A percentile compares a stretch with the other conserved stretches of the same genome.
These are phyloP conservation scores for Ogataea populi-albae DNA, from an alignment of 805 yeast genomes.

Conservation along the genomic window DNA sequence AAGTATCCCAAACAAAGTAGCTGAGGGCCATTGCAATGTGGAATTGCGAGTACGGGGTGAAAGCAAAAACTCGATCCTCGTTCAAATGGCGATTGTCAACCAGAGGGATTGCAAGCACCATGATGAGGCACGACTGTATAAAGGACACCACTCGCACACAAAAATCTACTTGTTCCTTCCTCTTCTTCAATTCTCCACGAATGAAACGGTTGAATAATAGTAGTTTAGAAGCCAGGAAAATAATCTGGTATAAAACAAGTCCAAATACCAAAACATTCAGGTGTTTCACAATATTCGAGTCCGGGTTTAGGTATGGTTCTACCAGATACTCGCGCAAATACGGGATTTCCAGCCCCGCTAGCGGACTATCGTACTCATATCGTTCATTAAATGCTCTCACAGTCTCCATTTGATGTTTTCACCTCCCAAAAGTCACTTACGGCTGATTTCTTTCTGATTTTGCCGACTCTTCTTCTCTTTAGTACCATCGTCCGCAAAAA, in stretches of 20 bases:
- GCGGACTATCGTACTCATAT: slow-evolving; percentile 26
- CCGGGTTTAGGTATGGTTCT: slow-evolving; percentile 6
- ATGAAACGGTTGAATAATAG: slow-evolving; percentile 15
- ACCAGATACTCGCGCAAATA: slow-evolving; percentile 8
- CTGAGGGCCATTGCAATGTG: slow-evolving; percentile 31
- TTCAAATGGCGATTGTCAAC: slow-evolving; percentile 27
- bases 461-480: no score
- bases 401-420: slow-evolving; percentile 9
- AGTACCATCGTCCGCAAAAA: no score
- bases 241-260: slow-evolving; percentile 17
- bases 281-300: slow-evolving; percentile 15
- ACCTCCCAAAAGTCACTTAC: not conserved
- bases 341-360: slow-evolving; percentile 20
- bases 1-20: slow-evolving; percentile 37
- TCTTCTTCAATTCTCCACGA: slow-evolving; percentile 11
- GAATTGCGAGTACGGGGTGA: slow-evolving; percentile 33
- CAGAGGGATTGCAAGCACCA: slow-evolving; percentile 29
- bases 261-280: slow-evolving; percentile 22
- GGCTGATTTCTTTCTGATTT: no score
- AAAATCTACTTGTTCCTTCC: slow-evolving; percentile 27
- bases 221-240: slow-evolving; percentile 16
- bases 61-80: slow-evolving; percentile 31
- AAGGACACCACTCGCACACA: slow-evolving; percentile 34
- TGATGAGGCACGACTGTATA: slow-evolving; percentile 32
- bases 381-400: slow-evolving; percentile 8